Base-by-base conservation (phyloP, 768 basidiomycete species). In the Coprinopsis marcescibilis region DNA sequence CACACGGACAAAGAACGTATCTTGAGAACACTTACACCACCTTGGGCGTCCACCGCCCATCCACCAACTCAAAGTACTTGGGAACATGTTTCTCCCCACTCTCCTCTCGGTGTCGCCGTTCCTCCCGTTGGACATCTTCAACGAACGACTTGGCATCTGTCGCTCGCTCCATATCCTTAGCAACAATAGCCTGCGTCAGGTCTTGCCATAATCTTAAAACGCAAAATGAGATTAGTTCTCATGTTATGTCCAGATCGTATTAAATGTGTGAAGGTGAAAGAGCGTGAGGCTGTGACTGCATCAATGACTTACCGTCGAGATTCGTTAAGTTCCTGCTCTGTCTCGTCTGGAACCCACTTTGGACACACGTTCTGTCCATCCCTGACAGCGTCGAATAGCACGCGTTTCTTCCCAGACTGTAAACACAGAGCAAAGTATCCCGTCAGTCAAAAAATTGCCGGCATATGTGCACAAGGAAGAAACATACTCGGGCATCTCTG, bases 91-190 rank as follows among this genome's bases (percentile, higher is more conserved):
- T 67, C 53, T 78, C 71, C 4, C 88, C 89, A 15, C 63, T 76
- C 57, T 86, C 87, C 49, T 94, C 93, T 51, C 86, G 72, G 60
- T 69, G 67, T 58, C 75, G 79, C 30, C 89, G 80, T 46, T 76
- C 64, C 56, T 96, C 92, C 39, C 96, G 75, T 66, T 98, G 94
- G 20, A 81, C 81, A 53, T 95, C 92, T 68, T 99, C 96, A 1
- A 99, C 89, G 11, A 75, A 74, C 2, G 80, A 78, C 73, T 99
- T 99, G 39, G 91, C 89, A 21, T 77, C 78, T 3, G 93, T 96
- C 19, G 96, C 96, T 10, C 80, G 83, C 55, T 94, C 90, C 91
- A 98, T 95, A 62, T 99, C 92, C 59, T 85, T 89, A 25, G 71
- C 72, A 24, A 74, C 61, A 64, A 99, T 97, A 15, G 95, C 96